Base-by-base conservation (phyloP, 106 monocot species). In the Acanthochlamys bracteata region DNA sequence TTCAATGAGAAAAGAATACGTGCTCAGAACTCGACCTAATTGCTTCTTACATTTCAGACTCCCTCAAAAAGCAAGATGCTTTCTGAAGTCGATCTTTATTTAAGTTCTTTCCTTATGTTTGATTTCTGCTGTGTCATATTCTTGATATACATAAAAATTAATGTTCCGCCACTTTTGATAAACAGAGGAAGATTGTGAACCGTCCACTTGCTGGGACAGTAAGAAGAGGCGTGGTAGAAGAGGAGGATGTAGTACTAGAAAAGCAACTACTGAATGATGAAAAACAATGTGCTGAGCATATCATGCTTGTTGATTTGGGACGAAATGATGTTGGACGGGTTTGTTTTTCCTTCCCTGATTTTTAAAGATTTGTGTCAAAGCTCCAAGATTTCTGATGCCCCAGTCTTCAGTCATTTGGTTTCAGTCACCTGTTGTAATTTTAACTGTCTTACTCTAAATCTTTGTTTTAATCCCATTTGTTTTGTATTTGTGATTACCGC, bases 291-390 rank as follows among this genome's bases (percentile, higher is more conserved):
- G 86, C 86, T 25, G 86, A 86, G 67, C 86, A 86, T 56, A 79
- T 86, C 57, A 86, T 86, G 86, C 65, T 86, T 6, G 86, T 82
- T 56, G 86, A 86, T 74, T 65, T 86, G 59, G 86, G 82, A 16
- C 75, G 81, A 0, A 86, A 86, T 79, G 86, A 86, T 71, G 86
- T 86, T 52, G 86, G 86, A 76, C 75, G 66, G 86, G 86, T 86
- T 66, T 55, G 64, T 71, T 23, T 57, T 69, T 19, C 20, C 9
- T 49, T 67, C 0, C n/a, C 17, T 58, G 22, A 17, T 41, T 11
- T 42, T 42, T 62, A 33, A 33, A 6, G 33, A 33, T 33, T 33
- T 33, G 33, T 33, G 33, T 33, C 33, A 33, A 33, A 33, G 6
- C 4, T 33, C 6, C 33, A 33, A 33, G 33, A 33, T 33, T 33